Conservation (phyloP, 1,284 basidiomycete species). For the Puccinia brachypodii region DNA sequence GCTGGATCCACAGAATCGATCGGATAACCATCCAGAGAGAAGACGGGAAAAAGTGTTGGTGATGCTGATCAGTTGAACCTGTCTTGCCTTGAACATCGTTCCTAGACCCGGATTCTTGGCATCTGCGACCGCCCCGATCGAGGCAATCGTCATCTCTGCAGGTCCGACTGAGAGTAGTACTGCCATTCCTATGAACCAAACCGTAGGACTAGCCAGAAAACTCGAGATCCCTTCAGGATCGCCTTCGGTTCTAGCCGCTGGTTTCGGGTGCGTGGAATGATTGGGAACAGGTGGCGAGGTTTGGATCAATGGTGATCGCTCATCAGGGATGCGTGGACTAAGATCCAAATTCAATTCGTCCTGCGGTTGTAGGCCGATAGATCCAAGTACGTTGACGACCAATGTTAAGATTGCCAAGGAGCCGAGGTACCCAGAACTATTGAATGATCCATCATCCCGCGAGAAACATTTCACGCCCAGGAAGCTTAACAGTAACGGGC, state of each 20-base stretch:
- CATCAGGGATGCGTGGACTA: neutral
- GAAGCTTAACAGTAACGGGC: slow-evolving; percentile 31
- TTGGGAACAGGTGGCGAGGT: neutral
- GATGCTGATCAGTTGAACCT: slow-evolving; percentile 41
- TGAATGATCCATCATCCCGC: slow-evolving; percentile 11
- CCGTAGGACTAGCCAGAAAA: slow-evolving; percentile 30
- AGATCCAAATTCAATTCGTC: neutral
- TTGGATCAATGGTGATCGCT: slow-evolving; percentile 22
- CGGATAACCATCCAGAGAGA: slow-evolving; percentile 31
- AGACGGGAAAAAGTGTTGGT: slow-evolving; percentile 18
- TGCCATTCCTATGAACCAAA: slow-evolving; percentile 28
- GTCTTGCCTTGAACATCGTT: slow-evolving; percentile 14
- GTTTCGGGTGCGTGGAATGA: neutral
- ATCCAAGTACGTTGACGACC: slow-evolving; percentile 1
- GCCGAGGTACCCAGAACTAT: slow-evolving; percentile 17
- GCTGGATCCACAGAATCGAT: slow-evolving; percentile 12
- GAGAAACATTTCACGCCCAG: slow-evolving; percentile 21
- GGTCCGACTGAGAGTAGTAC: slow-evolving; percentile 25
- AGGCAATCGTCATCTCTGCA: slow-evolving; percentile 41
- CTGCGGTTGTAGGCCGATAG: neutral
- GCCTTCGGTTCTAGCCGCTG: neutral
- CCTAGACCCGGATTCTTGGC: neutral
- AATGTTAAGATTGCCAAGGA: slow-evolving; percentile 31
- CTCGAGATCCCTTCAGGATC: neutral
- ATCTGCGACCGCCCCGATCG: slow-evolving; percentile 31